phyloP scores from a whole-genome alignment of 2,329 filamentous ascomycete genomes.

The Fulvia fulva region DNA sequence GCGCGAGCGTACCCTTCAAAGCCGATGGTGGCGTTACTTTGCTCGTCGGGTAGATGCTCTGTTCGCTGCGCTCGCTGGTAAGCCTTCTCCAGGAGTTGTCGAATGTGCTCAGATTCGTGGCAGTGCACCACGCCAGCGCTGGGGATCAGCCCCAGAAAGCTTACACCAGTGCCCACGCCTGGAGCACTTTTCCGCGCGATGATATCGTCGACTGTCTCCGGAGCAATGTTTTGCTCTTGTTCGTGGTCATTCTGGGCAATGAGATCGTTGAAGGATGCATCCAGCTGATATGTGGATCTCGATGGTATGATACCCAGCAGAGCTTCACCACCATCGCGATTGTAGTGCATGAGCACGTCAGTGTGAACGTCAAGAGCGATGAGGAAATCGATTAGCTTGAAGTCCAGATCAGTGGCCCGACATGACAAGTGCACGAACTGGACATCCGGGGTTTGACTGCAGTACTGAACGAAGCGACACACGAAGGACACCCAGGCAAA shows the following conservation, averaged over 20 bases:
- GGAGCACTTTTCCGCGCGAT: not conserved
- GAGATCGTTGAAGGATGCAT: not conserved
- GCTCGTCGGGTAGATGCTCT: not conserved
- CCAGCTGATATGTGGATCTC: not conserved
- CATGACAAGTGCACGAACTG: not conserved
- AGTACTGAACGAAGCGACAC: conserved; percentile 9
- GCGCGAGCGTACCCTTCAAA: not conserved
- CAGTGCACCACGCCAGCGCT: not conserved
- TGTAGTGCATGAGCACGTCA: conserved; percentile 5
- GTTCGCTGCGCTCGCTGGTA: not conserved
- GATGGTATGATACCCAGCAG: conserved; percentile 1
- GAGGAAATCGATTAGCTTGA: not conserved
- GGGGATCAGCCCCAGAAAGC: not conserved
- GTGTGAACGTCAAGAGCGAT: not conserved
- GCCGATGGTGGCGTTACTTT: not conserved
- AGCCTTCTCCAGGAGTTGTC: not conserved
- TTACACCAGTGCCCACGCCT: not conserved
- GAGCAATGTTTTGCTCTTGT: not conserved
- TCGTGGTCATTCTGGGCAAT: conserved; percentile 8
- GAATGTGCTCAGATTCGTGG: not conserved
- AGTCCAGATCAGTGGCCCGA: not conserved
- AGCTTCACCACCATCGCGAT: not conserved
- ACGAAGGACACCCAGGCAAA: conserved; percentile 21
- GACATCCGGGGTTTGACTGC: not conserved
- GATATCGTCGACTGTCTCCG: not conserved